These are phyloP conservation scores for Jatropha podagrica DNA, from an alignment of 441 rosid genomes.

Conservation along the genomic window DNA sequence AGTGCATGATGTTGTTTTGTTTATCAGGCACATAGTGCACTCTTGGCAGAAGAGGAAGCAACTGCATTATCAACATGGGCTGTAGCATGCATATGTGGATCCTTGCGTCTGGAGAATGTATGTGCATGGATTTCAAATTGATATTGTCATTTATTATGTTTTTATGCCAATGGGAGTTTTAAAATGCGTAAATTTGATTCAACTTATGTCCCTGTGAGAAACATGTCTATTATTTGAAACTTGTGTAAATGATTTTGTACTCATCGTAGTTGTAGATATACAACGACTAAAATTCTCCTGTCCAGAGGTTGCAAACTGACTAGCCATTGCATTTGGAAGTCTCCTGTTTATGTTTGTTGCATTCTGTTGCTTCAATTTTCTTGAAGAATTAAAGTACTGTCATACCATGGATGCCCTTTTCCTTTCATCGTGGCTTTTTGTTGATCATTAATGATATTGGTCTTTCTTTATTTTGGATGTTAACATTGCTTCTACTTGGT, in stretches of 20 bases:
- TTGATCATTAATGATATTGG: not conserved
- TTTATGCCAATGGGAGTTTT: not conserved
- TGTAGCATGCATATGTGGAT: slow-evolving; percentile 87
- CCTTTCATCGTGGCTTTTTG: not conserved
- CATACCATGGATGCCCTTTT: not conserved
- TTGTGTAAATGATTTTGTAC: not conserved
- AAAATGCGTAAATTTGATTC: not conserved
- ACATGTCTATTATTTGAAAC: not conserved
- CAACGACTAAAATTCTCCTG: not conserved
- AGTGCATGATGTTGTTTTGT: slow-evolving; percentile 25
- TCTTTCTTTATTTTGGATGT: not conserved
- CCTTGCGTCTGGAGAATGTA: slow-evolving; percentile 89
- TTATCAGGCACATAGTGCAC: slow-evolving; percentile 68
- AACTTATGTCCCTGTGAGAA: not conserved
- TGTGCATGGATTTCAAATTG: slow-evolving; percentile 21
- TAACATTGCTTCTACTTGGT: not conserved
- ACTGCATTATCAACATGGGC: slow-evolving; percentile 88
- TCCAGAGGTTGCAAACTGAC: not conserved
- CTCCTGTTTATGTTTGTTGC: not conserved
- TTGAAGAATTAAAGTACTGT: not conserved
- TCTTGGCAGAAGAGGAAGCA: slow-evolving; percentile 89
- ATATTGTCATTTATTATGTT: not conserved
- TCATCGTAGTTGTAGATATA: not conserved
- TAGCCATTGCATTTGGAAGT: not conserved
- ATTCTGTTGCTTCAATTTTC: not conserved